Evolutionary conservation across 2,329 filamentous ascomycete species (phyloP).

Genomic region (Penicillium sp.): DNA sequence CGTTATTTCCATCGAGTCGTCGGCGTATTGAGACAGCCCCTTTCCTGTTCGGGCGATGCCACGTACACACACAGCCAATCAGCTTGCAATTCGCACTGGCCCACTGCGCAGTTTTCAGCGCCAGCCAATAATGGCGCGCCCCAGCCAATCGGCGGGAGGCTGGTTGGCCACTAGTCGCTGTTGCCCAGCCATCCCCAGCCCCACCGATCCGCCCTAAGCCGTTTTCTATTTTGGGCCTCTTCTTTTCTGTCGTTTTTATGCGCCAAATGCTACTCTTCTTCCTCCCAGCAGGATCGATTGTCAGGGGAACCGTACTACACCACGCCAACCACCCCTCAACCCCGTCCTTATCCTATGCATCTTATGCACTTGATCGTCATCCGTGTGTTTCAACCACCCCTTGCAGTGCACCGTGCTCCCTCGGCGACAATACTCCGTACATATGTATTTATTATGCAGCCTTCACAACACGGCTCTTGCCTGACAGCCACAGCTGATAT

Average conservation of each 20-base stretch:
- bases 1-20: neutral
- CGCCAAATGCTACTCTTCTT: too few relatives aligned
- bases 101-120: neutral
- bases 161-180: neutral
- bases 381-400: neutral
- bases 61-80: neutral
- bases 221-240: neutral
- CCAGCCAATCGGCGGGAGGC: neutral
- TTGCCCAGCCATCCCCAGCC: neutral
- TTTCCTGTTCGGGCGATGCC: neutral
- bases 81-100: neutral
- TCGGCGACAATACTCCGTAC: too few relatives aligned
- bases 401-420: too few relatives aligned
- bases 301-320: slow-evolving; percentile 2
- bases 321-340: too few relatives aligned
- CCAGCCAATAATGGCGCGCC: neutral
- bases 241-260: neutral
- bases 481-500: neutral
- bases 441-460: too few relatives aligned
- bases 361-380: too few relatives aligned
- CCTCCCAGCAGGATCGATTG: neutral
- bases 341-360: too few relatives aligned
- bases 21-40: neutral
- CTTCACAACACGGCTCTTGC: too few relatives aligned
- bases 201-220: slow-evolving; percentile 1